A percentile compares a stretch with the other conserved stretches of the same genome.
Conservation (phyloP, 805 yeast genomes). For the Zygotorulaspora florentina region DNA sequence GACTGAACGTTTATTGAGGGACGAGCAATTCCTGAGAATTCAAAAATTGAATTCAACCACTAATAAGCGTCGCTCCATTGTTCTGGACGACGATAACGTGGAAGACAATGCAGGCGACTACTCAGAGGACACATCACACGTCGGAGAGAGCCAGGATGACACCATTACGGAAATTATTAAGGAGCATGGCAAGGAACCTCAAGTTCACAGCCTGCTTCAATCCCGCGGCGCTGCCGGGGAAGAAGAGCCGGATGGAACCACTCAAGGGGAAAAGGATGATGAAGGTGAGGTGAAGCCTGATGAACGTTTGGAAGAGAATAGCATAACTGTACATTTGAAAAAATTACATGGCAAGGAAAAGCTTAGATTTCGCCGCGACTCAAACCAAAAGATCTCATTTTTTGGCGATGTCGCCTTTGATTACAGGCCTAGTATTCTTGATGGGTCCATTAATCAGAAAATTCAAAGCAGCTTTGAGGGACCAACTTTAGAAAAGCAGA, state of each 20-base stretch:
- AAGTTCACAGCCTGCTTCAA: background rate
- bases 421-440: constrained; percentile 48
- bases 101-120: background rate
- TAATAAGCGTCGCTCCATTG: constrained; percentile 17
- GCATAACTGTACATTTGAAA: constrained; percentile 15
- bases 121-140: too few species aligned
- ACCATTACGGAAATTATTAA: background rate
- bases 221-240: background rate
- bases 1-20: constrained; percentile 22
- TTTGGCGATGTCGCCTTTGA: constrained; percentile 52
- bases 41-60: constrained; percentile 24
- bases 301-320: background rate
- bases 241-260: too few species aligned
- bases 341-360: constrained; percentile 22
- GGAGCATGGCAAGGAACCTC: background rate
- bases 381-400: constrained; percentile 41
- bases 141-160: too few species aligned
- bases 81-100: constrained; percentile 6
- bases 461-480: constrained; percentile 29
- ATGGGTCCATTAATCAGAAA: constrained; percentile 37
- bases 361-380: constrained; percentile 20
- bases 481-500: constrained; percentile 28
- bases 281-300: background rate
- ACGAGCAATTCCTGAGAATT: constrained; percentile 26
- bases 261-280: background rate